These are phyloP conservation scores for Psilocybe sp. DNA, from an alignment of 768 basidiomycete genomes.

Conservation along the genomic window DNA sequence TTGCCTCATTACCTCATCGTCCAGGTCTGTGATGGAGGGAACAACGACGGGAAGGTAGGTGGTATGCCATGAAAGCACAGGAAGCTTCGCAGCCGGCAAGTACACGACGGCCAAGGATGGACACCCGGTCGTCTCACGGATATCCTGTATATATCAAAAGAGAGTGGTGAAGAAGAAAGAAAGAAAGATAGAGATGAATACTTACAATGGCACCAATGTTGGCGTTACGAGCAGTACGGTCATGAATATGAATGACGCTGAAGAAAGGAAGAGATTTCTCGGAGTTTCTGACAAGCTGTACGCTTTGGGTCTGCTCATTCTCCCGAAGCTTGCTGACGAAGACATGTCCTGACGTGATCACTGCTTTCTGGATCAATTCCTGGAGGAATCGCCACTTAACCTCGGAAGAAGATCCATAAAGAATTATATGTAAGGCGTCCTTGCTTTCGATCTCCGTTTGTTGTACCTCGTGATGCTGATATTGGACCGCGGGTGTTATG, in stretches of 20 bases:
- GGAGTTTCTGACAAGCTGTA: conserved; percentile 25
- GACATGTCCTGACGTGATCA: conserved; percentile 34
- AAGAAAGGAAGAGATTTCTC: conserved; percentile 23
- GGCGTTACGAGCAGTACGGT: conserved; percentile 30
- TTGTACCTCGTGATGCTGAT: conserved; percentile 24
- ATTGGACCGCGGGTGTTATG: conserved; percentile 34
- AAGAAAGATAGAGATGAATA: conserved; percentile 24
- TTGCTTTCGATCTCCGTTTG: conserved; percentile 21
- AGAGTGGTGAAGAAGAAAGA: conserved; percentile 14
- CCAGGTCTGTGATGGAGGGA: conserved; percentile 22
- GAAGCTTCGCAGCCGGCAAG: conserved; percentile 48
- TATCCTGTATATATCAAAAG: conserved; percentile 22
- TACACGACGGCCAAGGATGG: conserved; percentile 70
- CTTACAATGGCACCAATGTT: conserved; percentile 27
- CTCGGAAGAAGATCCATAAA: conserved; percentile 63
- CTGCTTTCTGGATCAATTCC: conserved; percentile 55
- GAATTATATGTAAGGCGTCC: conserved; percentile 54
- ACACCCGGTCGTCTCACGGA: conserved; percentile 27
- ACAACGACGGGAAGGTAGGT: conserved; percentile 60
- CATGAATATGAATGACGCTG: conserved; percentile 33
- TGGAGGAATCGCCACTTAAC: conserved; percentile 63
- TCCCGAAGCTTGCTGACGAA: conserved; percentile 22
- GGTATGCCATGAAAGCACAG: conserved; percentile 34
- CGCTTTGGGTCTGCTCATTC: conserved; percentile 22
- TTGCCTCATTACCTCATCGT: conserved; percentile 23